Percentiles rank a stretch among this genome's conserved stretches.
phyloP scores from a whole-genome alignment of 2,329 filamentous ascomycete species.

The Claviceps humidiphila region DNA sequence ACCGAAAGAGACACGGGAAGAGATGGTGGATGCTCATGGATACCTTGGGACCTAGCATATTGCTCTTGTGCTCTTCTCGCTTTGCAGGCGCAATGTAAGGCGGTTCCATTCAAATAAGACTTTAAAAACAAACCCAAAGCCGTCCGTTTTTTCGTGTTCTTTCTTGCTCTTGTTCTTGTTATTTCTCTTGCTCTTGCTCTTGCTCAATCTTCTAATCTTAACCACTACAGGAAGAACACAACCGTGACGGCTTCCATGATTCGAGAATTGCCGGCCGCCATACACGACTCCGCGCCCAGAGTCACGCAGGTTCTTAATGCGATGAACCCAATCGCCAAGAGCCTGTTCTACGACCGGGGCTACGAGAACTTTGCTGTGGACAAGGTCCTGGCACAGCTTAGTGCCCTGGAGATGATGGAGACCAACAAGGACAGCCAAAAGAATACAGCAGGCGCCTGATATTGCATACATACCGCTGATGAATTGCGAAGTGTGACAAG shows the following conservation, averaged over 20 bases:
- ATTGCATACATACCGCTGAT: too few relatives aligned
- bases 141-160: background rate
- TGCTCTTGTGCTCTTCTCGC: background rate
- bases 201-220: background rate
- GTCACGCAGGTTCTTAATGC: background rate
- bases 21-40: slow-evolving; percentile 1
- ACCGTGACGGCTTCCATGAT: background rate
- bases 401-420: background rate
- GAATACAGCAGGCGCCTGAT: too few relatives aligned
- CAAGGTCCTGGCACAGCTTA: background rate
- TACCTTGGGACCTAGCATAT: background rate
- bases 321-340: background rate
- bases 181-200: background rate
- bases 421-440: background rate
- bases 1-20: background rate
- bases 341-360: background rate
- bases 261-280: background rate
- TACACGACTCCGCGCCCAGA: background rate
- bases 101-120: background rate
- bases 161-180: background rate
- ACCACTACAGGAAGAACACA: background rate
- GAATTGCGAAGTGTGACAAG: too few relatives aligned
- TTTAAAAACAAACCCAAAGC: too few relatives aligned
- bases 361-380: background rate
- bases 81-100: slow-evolving; percentile 1